Conservation (phyloP, 352 stramenopile genomes). For the Globisporangium carolinianum region DNA sequence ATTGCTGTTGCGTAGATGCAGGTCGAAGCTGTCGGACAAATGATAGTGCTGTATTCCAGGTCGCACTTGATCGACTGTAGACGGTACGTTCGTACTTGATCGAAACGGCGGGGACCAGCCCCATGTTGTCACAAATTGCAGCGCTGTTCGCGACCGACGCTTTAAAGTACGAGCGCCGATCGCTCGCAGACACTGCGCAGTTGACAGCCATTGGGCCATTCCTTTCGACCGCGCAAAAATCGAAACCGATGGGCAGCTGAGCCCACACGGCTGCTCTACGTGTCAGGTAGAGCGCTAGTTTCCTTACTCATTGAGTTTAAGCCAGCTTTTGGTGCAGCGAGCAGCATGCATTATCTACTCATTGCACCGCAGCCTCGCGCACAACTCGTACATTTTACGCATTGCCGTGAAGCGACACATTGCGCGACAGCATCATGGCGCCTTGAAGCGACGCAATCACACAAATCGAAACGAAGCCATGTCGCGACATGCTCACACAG, state of each 20-base stretch:
- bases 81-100: background rate
- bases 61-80: too few species aligned
- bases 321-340: conserved; percentile 17
- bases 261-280: conserved; percentile 54
- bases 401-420: background rate
- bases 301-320: conserved; percentile 93
- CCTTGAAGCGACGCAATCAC: background rate
- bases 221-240: conserved; percentile 72
- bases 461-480: too few species aligned
- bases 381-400: background rate
- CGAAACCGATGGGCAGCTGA: conserved; percentile 40
- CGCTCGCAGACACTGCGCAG: background rate
- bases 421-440: background rate
- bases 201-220: conserved; percentile 33
- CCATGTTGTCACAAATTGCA: conserved; percentile 16
- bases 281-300: conserved; percentile 87
- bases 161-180: conserved; percentile 29
- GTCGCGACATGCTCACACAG: too few species aligned
- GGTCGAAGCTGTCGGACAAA: too few species aligned
- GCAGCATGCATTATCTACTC: rapidly evolving
- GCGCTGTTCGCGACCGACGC: conserved; percentile 3
- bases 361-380: background rate
- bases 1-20: too few species aligned
- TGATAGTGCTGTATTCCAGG: too few species aligned
- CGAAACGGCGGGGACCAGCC: conserved; percentile 38